phyloP scores from a whole-genome alignment of 306 rosid genomes.

The Citrullus amarus region DNA sequence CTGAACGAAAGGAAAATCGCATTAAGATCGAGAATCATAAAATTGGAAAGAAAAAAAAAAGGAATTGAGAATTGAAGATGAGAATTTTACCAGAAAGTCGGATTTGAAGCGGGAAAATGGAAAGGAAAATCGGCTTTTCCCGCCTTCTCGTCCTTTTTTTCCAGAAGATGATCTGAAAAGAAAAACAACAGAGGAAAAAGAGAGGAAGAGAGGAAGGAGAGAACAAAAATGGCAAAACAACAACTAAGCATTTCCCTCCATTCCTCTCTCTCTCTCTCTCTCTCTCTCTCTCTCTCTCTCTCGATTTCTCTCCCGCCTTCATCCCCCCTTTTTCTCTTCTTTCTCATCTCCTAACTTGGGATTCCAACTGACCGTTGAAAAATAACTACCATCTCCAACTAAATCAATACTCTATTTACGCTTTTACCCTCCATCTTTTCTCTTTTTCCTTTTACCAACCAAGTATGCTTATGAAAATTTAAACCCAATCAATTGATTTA shows the following conservation, averaged over 20 bases:
- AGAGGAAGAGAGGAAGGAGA: neutral
- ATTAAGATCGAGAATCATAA: neutral
- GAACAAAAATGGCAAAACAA: neutral
- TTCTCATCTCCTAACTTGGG: slow-evolving; percentile 7
- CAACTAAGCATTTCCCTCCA: neutral
- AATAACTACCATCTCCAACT: slow-evolving; percentile 23
- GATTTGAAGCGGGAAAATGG: neutral
- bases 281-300: too few species aligned
- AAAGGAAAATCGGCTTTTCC: neutral
- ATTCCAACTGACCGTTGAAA: slow-evolving; percentile 20
- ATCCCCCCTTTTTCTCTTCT: slow-evolving; percentile 11
- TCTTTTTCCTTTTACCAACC: too few species aligned
- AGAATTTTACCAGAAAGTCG: neutral
- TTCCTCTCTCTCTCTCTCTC: slow-evolving; percentile 4
- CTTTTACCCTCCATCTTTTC: slow-evolving; percentile 4
- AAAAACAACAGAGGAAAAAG: neutral
- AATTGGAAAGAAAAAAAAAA: too few species aligned
- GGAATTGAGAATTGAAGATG: neutral
- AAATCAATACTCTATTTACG: neutral
- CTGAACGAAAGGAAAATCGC: neutral
- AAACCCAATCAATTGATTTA: too few species aligned
- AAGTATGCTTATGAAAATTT: too few species aligned
- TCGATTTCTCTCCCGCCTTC: slow-evolving; percentile 13
- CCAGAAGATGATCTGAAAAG: neutral
- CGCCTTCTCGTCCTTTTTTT: neutral